phyloP scores from a whole-genome alignment of 2,329 filamentous ascomycete species.

The Dothiorella sarmentorum region DNA sequence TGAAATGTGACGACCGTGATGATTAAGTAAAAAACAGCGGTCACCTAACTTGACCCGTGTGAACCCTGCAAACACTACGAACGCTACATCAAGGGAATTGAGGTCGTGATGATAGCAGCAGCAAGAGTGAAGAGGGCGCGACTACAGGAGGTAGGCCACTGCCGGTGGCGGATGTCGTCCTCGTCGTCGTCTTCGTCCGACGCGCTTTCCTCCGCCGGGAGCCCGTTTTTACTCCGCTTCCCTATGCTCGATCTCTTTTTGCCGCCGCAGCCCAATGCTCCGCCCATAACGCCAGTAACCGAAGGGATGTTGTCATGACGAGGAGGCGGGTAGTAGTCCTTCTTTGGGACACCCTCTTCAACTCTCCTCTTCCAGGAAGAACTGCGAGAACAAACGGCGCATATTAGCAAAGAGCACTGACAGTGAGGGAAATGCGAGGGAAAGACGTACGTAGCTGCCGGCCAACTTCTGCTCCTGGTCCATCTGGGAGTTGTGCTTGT shows the following conservation, averaged over 20 bases:
- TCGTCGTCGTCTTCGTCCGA: conserved; percentile 61
- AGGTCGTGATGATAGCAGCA: not conserved
- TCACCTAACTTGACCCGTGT: conserved; percentile 60
- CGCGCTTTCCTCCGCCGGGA: conserved; percentile 54
- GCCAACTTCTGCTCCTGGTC: conserved; percentile 94
- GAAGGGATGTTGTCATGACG: conserved; percentile 20
- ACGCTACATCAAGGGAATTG: no score
- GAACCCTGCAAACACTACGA: conserved; percentile 40
- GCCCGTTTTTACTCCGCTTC: conserved; percentile 32
- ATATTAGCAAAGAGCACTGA: conserved; percentile 14
- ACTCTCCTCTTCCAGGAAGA: conserved; percentile 89
- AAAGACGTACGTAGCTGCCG: conserved; percentile 78
- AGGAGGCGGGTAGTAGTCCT: conserved; percentile 33
- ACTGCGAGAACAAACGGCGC: conserved; percentile 54
- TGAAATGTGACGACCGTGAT: not conserved
- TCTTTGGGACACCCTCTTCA: conserved; percentile 61
- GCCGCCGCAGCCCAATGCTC: conserved; percentile 13
- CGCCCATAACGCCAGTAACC: conserved; percentile 13
- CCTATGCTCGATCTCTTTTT: conserved; percentile 36
- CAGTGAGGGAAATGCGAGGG: not conserved
- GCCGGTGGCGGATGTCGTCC: conserved; percentile 54
- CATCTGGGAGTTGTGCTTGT: conserved; percentile 92
- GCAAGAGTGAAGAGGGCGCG: conserved; percentile 24
- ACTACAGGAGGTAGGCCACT: conserved; percentile 62
- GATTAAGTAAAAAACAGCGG: conserved; percentile 46